A percentile compares a stretch with the other conserved stretches of the same genome.
phyloP scores from a whole-genome alignment of 176 grass and related monocot genomes.

The Avena insularis region DNA sequence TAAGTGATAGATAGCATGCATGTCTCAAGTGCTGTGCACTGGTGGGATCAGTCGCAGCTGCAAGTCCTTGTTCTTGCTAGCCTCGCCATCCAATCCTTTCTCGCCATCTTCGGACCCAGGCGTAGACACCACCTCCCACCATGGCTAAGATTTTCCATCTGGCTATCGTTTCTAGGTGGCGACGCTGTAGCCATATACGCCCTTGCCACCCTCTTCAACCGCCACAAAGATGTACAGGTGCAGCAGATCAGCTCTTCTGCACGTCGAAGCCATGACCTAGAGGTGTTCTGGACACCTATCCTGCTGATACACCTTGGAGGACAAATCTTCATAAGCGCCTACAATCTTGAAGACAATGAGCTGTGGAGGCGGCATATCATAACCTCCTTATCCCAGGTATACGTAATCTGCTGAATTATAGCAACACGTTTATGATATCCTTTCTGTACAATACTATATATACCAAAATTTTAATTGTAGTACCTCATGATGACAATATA shows the following conservation, averaged over 20 bases:
- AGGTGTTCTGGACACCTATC: constrained; percentile 22
- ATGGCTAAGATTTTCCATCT: not conserved
- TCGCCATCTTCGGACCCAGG: not conserved
- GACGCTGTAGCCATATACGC: not conserved
- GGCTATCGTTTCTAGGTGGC: not conserved
- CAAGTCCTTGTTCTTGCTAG: not conserved
- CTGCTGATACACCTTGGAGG: constrained; percentile 4
- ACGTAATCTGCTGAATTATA: no score
- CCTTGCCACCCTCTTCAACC: constrained; percentile 1
- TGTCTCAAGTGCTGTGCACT: not conserved
- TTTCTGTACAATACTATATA: no score
- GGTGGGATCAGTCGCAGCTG: not conserved
- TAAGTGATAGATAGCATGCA: not conserved
- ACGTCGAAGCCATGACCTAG: not conserved
- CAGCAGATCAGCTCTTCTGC: not conserved
- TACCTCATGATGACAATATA: no score
- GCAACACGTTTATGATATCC: no score
- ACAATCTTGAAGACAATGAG: constrained; percentile 30
- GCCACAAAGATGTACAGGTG: not conserved
- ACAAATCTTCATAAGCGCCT: not conserved
- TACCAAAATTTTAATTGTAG: no score
- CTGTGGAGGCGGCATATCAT: not conserved
- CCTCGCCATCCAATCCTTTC: not conserved
- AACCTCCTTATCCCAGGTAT: not conserved
- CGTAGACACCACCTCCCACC: no score